Evolutionary conservation across 805 yeast species (phyloP).

Genomic region (Suhomyces sp.): DNA sequence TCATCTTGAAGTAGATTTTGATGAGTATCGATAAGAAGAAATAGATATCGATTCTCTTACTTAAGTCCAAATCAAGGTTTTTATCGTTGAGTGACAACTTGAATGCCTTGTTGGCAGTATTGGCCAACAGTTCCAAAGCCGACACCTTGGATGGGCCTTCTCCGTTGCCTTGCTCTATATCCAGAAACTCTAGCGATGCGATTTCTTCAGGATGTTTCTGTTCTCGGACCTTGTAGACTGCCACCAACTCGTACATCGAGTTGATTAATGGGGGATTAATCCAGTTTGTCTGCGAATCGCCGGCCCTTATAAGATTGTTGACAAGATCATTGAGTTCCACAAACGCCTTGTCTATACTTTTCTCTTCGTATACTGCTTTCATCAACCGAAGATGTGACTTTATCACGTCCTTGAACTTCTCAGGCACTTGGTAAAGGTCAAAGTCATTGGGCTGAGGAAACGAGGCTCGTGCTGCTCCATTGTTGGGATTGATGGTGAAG

Average conservation of each 20-base stretch:
- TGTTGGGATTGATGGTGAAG: slow-evolving; percentile 35
- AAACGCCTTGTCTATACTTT: slow-evolving; percentile 33
- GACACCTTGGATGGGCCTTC: slow-evolving; percentile 13
- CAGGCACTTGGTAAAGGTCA: slow-evolving; percentile 37
- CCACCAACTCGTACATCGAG: slow-evolving; percentile 39
- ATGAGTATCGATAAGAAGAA: slow-evolving; percentile 69
- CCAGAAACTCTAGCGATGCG: slow-evolving; percentile 12
- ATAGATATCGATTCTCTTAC: slow-evolving; percentile 65
- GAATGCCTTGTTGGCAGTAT: slow-evolving; percentile 68
- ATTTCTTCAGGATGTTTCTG: slow-evolving; percentile 23
- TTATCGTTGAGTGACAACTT: slow-evolving; percentile 78
- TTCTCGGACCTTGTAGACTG: slow-evolving; percentile 36
- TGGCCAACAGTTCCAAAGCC: slow-evolving; percentile 52
- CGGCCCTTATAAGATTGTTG: slow-evolving; percentile 47
- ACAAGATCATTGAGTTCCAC: slow-evolving; percentile 40
- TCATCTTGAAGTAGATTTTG: slow-evolving; percentile 62
- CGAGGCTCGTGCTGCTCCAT: slow-evolving; percentile 29
- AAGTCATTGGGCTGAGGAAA: slow-evolving; percentile 38
- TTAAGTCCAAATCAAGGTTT: slow-evolving; percentile 43
- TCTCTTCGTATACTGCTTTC: slow-evolving; percentile 30
- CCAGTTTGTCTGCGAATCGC: slow-evolving; percentile 55
- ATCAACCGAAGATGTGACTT: slow-evolving; percentile 32
- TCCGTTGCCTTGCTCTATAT: slow-evolving; percentile 13
- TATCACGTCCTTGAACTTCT: slow-evolving; percentile 34
- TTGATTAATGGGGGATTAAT: slow-evolving; percentile 42